Evolutionary conservation across 768 basidiomycete species (phyloP), one percentile per base, ranked within the genome.

Genomic region (Amanita rimosa): DNA sequence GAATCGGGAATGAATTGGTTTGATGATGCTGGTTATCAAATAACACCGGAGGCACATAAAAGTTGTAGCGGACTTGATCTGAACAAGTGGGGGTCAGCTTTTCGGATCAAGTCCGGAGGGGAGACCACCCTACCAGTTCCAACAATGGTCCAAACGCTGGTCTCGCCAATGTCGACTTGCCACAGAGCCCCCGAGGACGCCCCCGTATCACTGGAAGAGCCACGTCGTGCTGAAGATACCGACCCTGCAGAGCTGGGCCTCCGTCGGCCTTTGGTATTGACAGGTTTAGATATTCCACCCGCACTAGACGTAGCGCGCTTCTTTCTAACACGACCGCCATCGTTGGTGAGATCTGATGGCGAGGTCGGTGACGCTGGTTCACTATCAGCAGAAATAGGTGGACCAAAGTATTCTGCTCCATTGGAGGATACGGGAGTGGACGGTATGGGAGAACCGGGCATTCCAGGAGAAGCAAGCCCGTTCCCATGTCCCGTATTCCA

Each of bases 41-140:
- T 38, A 92, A 70, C 21, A 83, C 76, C 1, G 87, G 86, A 27
- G 91, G 91, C 10, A 93, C 83, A 60, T 90, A 93, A 65, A 93
- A 94, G 64, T 93, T 91, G 68, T 93, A 92, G 53, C 91, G 83
- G 46, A 91, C 78, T 77, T 92, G 86, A 60, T 94, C 90, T 83
- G 66, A 41, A 33, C 29, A 47, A 53, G 40, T 46, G 27, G 38
- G 46, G 38, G 46, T 50, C 48, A 54, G 60, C 31, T 61, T 56
- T 39, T 52, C 38, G 50, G 47, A 31, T 24, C 26, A 29, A 26
- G 7, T 36, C 16, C 29, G 31, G 34, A 33, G 16, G n/a, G n/a
- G 35, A 17, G 33, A 49, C 17, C 14, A 33, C 59, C 73, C 65
- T 63, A 90, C 88, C 88, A 53, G 87, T 91, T 56, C 91, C 89